Percentiles rank a stretch among this genome's conserved stretches.
Conservation (phyloP, 768 basidiomycete species). For the Pleurotus giganteus region DNA sequence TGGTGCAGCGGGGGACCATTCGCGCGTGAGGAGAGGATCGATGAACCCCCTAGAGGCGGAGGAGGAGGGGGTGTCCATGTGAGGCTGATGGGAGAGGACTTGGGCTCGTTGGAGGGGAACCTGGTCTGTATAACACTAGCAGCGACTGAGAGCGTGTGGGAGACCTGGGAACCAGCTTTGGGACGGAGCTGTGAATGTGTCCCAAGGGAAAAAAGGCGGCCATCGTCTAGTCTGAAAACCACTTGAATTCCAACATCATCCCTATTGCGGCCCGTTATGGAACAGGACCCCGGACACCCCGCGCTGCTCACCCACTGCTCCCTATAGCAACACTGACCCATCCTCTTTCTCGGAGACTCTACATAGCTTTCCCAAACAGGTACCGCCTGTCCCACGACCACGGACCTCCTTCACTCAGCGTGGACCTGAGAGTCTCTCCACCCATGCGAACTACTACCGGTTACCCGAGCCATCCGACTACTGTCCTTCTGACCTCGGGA, state of each 20-base stretch:
- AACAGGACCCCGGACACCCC: background rate
- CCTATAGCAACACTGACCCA: too few relatives aligned
- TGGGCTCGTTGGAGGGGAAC: too few relatives aligned
- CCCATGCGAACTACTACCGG: background rate
- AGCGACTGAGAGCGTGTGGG: background rate
- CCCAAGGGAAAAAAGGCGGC: conserved; percentile 15
- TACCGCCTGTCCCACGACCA: conserved; percentile 1
- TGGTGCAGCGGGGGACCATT: conserved; percentile 31
- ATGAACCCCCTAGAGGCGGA: conserved; percentile 19
- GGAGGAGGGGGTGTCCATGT: conserved; percentile 27
- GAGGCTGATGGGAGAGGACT: too few relatives aligned
- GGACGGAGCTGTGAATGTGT: conserved; percentile 9
- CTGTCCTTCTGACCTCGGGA: background rate
- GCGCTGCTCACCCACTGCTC: background rate
- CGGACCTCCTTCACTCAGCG: background rate
- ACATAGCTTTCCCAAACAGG: background rate
- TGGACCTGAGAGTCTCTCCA: too few relatives aligned
- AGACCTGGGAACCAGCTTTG: conserved; percentile 6
- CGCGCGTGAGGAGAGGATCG: conserved; percentile 22
- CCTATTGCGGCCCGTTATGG: conserved; percentile 9
- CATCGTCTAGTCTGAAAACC: conserved; percentile 7
- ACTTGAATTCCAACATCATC: conserved; percentile 1
- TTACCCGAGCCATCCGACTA: background rate
- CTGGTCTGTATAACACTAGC: background rate
- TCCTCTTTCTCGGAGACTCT: conserved; percentile 1